Evolutionary conservation across 2,329 filamentous ascomycete species (phyloP).

Genomic region (Neonectria faginata): DNA sequence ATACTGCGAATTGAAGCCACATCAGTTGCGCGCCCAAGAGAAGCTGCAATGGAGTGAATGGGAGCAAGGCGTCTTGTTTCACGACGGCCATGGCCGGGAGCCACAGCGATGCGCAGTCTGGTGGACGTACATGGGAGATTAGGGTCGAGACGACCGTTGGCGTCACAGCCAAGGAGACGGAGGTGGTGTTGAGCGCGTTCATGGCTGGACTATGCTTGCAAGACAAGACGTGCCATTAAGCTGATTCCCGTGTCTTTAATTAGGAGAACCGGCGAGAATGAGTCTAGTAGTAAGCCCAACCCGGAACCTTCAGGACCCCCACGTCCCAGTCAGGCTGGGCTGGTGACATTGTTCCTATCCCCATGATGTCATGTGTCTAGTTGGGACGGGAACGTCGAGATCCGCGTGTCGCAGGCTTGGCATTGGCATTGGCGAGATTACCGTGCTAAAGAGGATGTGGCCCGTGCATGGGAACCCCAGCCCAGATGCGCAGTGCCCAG

Average conservation of each 20-base stretch:
- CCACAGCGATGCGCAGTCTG: not conserved
- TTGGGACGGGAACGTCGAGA: not conserved
- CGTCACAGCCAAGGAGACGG: constrained; percentile 84
- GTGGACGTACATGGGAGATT: constrained; percentile 78
- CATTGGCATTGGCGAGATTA: constrained; percentile 4
- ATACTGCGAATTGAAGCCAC: constrained; percentile 67
- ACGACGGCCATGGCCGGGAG: too few species aligned
- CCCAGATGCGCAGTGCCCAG: too few species aligned
- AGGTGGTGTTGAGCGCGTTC: constrained; percentile 78
- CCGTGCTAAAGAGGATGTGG: constrained; percentile 9
- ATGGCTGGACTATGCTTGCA: constrained; percentile 46
- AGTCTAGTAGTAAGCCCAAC: not conserved
- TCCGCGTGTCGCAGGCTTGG: constrained; percentile 3
- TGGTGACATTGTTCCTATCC: constrained; percentile 19
- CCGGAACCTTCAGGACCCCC: constrained; percentile 15
- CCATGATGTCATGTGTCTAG: constrained; percentile 44
- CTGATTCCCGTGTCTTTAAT: constrained; percentile 5
- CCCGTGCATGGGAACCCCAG: constrained; percentile 13
- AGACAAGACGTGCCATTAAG: constrained; percentile 27
- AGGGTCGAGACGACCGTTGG: constrained; percentile 90
- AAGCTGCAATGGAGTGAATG: not conserved
- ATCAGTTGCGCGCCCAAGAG: constrained; percentile 25
- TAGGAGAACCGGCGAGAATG: constrained; percentile 9
- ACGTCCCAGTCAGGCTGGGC: constrained; percentile 9
- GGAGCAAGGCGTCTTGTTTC: too few species aligned